These are phyloP conservation scores for Tuctoria greenei DNA, from an alignment of 176 grass and related monocot species.

Conservation along the genomic window DNA sequence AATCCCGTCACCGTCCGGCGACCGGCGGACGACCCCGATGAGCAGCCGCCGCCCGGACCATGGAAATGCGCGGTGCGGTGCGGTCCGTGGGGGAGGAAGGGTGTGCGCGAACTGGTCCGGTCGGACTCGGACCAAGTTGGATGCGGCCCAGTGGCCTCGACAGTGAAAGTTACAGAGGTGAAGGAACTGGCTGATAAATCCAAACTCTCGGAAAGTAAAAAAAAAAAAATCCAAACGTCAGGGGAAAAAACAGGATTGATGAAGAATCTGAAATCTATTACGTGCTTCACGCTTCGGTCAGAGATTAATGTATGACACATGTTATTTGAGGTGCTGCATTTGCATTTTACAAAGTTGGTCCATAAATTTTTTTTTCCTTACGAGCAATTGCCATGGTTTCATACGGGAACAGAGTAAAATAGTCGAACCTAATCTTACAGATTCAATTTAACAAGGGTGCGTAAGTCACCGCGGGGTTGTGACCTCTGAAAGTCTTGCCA, in stretches of 20 bases:
- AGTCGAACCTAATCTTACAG: not conserved
- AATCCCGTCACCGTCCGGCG: not conserved
- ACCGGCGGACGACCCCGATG: not conserved
- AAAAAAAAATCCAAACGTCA: not conserved
- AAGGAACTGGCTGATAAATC: not conserved
- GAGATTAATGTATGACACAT: not conserved
- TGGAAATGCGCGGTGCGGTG: not conserved
- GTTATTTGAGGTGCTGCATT: not conserved
- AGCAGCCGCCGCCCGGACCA: not conserved
- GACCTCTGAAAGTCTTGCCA: not conserved
- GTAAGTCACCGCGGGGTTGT: not conserved
- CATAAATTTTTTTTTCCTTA: not conserved
- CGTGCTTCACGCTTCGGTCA: not conserved
- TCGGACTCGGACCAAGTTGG: slow-evolving; percentile 25
- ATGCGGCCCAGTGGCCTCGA: not conserved
- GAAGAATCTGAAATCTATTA: not conserved
- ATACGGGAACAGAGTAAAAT: not conserved
- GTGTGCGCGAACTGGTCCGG: slow-evolving; percentile 11
- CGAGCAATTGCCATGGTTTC: too few relatives aligned
- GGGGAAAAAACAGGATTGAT: not conserved
- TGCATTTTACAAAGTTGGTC: not conserved
- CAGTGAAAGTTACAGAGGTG: not conserved
- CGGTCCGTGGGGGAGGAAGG: not conserved
- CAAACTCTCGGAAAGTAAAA: not conserved
- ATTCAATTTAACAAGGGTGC: not conserved